Percentiles rank a stretch among this genome's conserved stretches.
phyloP scores from a whole-genome alignment of 1,284 basidiomycete species.

The Exobasidium rhododendri region DNA sequence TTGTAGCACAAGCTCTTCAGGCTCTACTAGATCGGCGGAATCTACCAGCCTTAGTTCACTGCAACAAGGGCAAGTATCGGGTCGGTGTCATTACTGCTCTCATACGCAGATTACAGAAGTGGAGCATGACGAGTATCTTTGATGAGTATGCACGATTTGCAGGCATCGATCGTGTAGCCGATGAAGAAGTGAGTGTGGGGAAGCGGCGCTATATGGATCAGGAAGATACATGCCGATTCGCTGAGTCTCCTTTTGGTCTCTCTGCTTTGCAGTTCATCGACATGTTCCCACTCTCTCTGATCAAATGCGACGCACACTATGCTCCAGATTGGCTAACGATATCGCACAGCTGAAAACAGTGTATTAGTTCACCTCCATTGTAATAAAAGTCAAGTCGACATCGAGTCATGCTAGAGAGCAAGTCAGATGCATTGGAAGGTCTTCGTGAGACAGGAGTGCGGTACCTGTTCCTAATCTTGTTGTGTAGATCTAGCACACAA shows the following conservation, averaged over 20 bases:
- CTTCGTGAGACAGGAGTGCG: too few species aligned
- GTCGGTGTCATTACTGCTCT: slow-evolving; percentile 49
- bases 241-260: background rate
- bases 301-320: slow-evolving; percentile 9
- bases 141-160: slow-evolving; percentile 52
- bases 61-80: slow-evolving; percentile 53
- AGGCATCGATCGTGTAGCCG: slow-evolving; percentile 40
- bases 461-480: too few species aligned
- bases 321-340: slow-evolving; percentile 13
- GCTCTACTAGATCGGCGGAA: slow-evolving; percentile 38
- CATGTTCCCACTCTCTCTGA: slow-evolving; percentile 12
- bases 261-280: slow-evolving; percentile 19
- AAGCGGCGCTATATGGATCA: too few species aligned
- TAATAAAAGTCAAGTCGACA: too few species aligned
- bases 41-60: slow-evolving; percentile 49
- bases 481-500: too few species aligned
- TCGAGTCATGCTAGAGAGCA: too few species aligned
- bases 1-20: slow-evolving; percentile 35
- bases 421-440: too few species aligned
- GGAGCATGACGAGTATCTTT: slow-evolving; percentile 51
- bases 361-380: background rate
- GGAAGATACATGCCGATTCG: background rate
- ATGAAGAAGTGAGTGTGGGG: slow-evolving; percentile 37
- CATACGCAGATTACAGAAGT: slow-evolving; percentile 47
- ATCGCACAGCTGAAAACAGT: background rate